Evolutionary conservation across 352 stramenopile genomes (phyloP).

Genomic region (Globisporangium nagaii): DNA sequence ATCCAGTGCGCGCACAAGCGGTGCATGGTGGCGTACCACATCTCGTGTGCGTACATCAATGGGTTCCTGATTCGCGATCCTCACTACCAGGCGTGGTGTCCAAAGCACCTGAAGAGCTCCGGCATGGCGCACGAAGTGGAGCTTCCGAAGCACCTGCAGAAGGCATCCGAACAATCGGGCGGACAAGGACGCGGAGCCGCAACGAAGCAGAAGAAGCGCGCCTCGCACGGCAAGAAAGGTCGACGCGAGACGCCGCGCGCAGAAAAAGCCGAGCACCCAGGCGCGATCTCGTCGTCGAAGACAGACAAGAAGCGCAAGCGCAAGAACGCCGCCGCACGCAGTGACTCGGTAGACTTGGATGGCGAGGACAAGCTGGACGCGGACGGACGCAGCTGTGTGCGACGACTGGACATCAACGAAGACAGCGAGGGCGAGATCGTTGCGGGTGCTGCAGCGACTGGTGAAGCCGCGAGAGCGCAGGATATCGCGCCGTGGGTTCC

Average conservation of each 20-base stretch:
- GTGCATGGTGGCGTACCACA: constrained; percentile 60
- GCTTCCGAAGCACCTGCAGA: constrained; percentile 55
- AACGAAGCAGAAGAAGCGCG: constrained; percentile 10
- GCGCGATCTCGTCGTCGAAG: constrained; percentile 35
- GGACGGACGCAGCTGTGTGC: constrained; percentile 19
- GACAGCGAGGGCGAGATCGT: constrained; percentile 23
- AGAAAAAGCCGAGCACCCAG: constrained; percentile 5
- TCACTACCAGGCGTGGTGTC: constrained; percentile 72
- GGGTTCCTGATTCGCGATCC: constrained; percentile 55
- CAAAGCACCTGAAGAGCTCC: constrained; percentile 68
- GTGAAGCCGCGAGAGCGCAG: constrained; percentile 11
- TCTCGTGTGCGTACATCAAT: constrained; percentile 70
- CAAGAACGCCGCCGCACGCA: constrained; percentile 16
- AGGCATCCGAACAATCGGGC: constrained; percentile 16
- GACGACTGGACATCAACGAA: constrained; percentile 43
- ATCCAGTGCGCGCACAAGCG: constrained; percentile 71
- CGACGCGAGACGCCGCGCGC: constrained; percentile 24
- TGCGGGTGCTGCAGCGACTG: constrained; percentile 2
- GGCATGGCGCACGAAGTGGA: constrained; percentile 61
- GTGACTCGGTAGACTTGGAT: constrained; percentile 7
- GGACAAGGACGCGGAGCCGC: constrained; percentile 3
- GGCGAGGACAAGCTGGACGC: constrained; percentile 14
- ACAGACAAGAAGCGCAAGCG: constrained; percentile 47
- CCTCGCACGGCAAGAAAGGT: constrained; percentile 14
- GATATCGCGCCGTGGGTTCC: background rate